Percentiles rank a stretch among this genome's conserved stretches.
These are phyloP conservation scores for Ramaria rubella DNA, from an alignment of 768 basidiomycete species.

Conservation along the genomic window DNA sequence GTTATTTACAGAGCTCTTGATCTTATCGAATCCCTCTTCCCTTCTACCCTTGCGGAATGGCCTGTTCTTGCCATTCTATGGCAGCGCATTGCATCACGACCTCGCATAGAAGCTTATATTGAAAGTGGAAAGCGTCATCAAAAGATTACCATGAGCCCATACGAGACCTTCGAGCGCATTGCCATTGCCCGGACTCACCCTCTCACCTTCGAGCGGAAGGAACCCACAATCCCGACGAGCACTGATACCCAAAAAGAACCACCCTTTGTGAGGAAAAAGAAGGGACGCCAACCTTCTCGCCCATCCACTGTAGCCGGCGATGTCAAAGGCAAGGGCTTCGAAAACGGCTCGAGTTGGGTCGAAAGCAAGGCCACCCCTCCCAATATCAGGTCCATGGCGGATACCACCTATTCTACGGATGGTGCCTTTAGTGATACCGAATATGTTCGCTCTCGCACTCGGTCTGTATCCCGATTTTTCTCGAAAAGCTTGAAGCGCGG, in stretches of 20 bases:
- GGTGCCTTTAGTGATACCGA: not conserved
- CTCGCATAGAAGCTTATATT: not conserved
- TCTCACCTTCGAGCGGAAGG: not conserved
- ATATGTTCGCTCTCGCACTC: not conserved
- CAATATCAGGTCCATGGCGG: not conserved
- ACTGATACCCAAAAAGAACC: not conserved
- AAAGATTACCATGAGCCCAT: not conserved
- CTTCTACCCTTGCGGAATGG: constrained; percentile 1
- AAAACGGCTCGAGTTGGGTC: not conserved
- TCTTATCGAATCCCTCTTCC: not conserved
- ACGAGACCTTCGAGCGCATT: not conserved
- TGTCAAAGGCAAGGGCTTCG: not conserved
- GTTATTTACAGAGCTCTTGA: no score
- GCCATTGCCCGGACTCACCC: not conserved
- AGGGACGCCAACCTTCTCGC: not conserved
- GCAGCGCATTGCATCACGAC: not conserved
- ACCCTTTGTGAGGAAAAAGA: not conserved
- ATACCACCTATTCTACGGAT: not conserved
- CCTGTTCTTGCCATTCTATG: not conserved
- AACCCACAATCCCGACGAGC: not conserved
- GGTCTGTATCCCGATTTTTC: not conserved
- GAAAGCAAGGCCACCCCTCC: not conserved
- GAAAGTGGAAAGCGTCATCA: not conserved
- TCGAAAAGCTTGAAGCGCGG: not conserved
- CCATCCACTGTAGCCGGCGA: not conserved